A percentile compares a stretch with the other conserved stretches of the same genome.
Evolutionary conservation across 2,329 filamentous ascomycete genomes (phyloP).

Genomic region (Corniculantispora saksenae): DNA sequence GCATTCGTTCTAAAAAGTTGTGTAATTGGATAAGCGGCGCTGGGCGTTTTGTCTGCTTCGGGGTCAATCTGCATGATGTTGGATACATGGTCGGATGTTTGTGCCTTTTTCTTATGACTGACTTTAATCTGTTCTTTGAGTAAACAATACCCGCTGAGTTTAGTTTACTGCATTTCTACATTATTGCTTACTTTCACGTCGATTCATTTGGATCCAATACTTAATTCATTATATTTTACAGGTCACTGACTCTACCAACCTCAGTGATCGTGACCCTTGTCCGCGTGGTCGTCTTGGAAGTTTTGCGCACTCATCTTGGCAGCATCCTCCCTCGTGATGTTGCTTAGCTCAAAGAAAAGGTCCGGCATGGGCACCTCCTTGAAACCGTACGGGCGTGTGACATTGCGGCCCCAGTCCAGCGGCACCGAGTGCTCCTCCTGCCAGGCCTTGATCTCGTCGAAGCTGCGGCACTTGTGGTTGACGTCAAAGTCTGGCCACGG

Average conservation of each 20-base stretch:
- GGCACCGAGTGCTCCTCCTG: slow-evolving; percentile 19
- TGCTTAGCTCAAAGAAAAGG: slow-evolving; percentile 4
- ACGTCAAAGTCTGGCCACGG: slow-evolving; percentile 9
- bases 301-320: background rate
- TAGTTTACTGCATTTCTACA: slow-evolving; percentile 10
- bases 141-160: slow-evolving; percentile 13
- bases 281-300: background rate
- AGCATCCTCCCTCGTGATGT: slow-evolving; percentile 5
- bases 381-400: slow-evolving; percentile 12
- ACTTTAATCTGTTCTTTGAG: background rate
- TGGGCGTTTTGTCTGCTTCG: slow-evolving; percentile 6
- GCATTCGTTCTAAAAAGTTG: background rate
- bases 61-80: background rate
- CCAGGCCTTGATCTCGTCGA: slow-evolving; percentile 24
- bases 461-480: slow-evolving; percentile 15
- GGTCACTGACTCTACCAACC: too few species aligned
- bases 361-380: slow-evolving; percentile 11
- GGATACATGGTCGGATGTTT: background rate
- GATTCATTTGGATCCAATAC: background rate
- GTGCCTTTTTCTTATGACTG: background rate
- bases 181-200: background rate
- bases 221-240: background rate
- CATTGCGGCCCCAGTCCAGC: background rate
- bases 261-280: background rate
- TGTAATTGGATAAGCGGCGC: background rate